Percentiles rank a stretch among this genome's conserved stretches.
Evolutionary conservation across 148 eudicot species (phyloP).

Genomic region (Heliamphora exappendiculata): DNA sequence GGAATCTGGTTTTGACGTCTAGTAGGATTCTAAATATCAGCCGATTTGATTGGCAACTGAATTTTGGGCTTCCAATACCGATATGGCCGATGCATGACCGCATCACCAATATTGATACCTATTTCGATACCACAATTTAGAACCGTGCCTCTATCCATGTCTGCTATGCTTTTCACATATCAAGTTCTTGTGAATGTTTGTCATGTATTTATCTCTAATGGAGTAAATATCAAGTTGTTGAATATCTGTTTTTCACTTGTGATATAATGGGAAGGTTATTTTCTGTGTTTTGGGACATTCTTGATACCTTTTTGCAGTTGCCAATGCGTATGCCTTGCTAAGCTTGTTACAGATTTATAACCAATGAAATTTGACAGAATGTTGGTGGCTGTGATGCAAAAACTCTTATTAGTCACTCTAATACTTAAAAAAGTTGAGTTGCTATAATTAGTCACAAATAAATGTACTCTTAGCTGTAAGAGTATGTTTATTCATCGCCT

Average conservation of each 20-base stretch:
- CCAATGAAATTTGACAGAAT: background rate
- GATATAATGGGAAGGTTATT: background rate
- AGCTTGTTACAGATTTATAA: background rate
- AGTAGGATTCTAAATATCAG: too few relatives aligned
- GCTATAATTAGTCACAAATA: too few relatives aligned
- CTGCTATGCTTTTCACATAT: background rate
- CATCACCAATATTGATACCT: too few relatives aligned
- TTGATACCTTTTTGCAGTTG: background rate
- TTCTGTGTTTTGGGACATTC: background rate
- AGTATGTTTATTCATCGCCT: too few relatives aligned
- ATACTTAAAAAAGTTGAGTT: too few relatives aligned
- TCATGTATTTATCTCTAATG: background rate
- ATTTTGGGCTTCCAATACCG: too few relatives aligned
- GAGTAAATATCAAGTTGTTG: background rate
- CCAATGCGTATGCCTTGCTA: background rate
- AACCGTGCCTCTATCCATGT: too few relatives aligned
- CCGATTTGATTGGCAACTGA: too few relatives aligned
- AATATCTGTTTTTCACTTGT: constrained; percentile 7
- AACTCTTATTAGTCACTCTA: background rate
- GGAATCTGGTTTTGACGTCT: constrained; percentile 5
- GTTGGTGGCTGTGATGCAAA: background rate
- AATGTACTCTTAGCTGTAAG: too few relatives aligned
- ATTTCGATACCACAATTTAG: too few relatives aligned
- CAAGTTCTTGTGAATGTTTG: background rate
- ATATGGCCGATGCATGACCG: too few relatives aligned